These are phyloP conservation scores for Cladosporium velox DNA, from an alignment of 2,329 filamentous ascomycete genomes.

Conservation along the genomic window DNA sequence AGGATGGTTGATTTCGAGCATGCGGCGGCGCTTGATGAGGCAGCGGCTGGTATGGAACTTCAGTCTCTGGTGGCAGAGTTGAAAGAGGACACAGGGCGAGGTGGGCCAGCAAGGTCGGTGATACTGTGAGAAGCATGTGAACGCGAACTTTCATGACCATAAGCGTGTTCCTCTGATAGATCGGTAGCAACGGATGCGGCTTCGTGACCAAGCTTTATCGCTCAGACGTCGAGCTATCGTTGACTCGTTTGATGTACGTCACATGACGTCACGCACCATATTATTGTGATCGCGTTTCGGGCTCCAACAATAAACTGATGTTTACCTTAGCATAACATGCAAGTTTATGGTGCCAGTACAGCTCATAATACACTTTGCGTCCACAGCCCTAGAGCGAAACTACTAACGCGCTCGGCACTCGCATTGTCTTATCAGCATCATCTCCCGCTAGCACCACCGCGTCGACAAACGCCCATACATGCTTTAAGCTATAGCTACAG, in stretches of 20 bases:
- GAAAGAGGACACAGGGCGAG: background rate
- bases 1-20: slow-evolving; percentile 24
- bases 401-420: background rate
- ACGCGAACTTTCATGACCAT: too few species aligned
- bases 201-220: too few species aligned
- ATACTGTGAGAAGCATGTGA: background rate
- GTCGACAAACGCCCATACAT: background rate
- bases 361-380: background rate
- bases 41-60: background rate
- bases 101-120: background rate
- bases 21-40: background rate
- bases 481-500: background rate
- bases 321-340: background rate
- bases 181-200: too few species aligned
- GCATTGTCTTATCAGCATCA: background rate
- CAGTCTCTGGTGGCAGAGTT: background rate
- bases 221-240: too few species aligned
- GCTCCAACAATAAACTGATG: background rate
- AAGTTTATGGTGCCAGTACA: background rate
- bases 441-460: background rate
- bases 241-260: background rate
- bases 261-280: background rate
- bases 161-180: too few species aligned
- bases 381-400: background rate
- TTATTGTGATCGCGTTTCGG: background rate